phyloP scores from a whole-genome alignment of 139 green algal species.

The Chlorella sp. region DNA sequence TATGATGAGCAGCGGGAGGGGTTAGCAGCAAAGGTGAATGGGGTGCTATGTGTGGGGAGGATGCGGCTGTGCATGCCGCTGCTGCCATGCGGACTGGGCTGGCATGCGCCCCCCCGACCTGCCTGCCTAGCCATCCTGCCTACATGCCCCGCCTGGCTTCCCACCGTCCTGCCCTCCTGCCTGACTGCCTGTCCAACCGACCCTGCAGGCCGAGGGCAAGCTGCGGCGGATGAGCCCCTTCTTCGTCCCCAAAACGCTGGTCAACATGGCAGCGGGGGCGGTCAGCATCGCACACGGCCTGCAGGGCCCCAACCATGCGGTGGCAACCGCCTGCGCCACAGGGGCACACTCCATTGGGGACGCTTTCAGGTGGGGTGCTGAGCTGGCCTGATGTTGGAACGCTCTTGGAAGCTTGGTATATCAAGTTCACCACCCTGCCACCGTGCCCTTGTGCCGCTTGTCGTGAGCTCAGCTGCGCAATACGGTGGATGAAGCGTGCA shows the following conservation, averaged over 20 bases:
- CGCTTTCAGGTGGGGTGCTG: conserved; percentile 63
- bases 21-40: too few relatives aligned
- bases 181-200: neutral
- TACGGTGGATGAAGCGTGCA: too few relatives aligned
- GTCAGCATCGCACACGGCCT: conserved; percentile 86
- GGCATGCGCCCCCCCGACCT: neutral
- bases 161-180: neutral
- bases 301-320: conserved; percentile 83
- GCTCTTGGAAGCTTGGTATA: too few relatives aligned
- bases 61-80: neutral
- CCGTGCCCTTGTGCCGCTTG: too few relatives aligned
- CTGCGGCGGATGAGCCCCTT: conserved; percentile 84
- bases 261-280: conserved; percentile 92
- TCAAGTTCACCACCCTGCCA: too few relatives aligned
- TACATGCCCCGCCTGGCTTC: neutral
- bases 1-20: neutral
- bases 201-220: conserved; percentile 47
- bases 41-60: too few relatives aligned
- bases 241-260: conserved; percentile 92
- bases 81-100: neutral
- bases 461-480: too few relatives aligned
- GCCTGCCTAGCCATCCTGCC: neutral
- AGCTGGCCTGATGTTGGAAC: too few relatives aligned
- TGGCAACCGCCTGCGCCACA: conserved; percentile 77
- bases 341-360: conserved; percentile 80